Conservation (phyloP, 495 filamentous ascomycete species). For the Parathielavia hyrcaniae region DNA sequence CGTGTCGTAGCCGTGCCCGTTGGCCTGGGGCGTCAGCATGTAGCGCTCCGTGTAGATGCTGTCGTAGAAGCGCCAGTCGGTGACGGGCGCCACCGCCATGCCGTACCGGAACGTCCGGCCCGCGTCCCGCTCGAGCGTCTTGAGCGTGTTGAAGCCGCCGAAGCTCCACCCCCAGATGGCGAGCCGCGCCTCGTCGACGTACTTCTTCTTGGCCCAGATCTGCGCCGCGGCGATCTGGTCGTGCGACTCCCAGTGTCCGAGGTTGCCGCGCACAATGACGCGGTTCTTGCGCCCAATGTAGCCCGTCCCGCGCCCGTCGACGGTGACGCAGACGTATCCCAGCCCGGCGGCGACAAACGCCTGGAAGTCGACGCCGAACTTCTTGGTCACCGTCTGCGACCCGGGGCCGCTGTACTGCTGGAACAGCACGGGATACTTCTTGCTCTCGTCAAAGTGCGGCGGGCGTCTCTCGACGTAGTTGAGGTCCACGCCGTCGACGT, state of each 20-base stretch:
- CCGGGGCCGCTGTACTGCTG: slow-evolving; percentile 87
- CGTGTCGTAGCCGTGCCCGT: slow-evolving; percentile 67
- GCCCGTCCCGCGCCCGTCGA: slow-evolving; percentile 90
- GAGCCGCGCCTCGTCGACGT: slow-evolving; percentile 73
- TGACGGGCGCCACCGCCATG: slow-evolving; percentile 96
- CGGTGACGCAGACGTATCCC: slow-evolving; percentile 92
- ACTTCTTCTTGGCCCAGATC: slow-evolving; percentile 73
- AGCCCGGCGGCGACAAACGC: slow-evolving; percentile 78
- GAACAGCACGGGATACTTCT: slow-evolving; percentile 90
- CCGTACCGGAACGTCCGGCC: slow-evolving; percentile 89
- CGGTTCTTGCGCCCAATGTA: slow-evolving; percentile 81
- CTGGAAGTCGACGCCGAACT: slow-evolving; percentile 82
- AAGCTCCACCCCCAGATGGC: slow-evolving; percentile 99
- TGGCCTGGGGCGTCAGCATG: slow-evolving; percentile 86
- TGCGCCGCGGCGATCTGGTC: slow-evolving; percentile 92
- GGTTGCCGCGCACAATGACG: slow-evolving; percentile 70
- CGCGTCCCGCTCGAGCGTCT: slow-evolving; percentile 85
- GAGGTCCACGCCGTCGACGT: slow-evolving; percentile 60
- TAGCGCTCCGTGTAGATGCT: slow-evolving; percentile 94
- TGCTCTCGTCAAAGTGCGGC: slow-evolving; percentile 78
- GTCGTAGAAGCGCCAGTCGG: slow-evolving; percentile 94
- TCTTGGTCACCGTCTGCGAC: slow-evolving; percentile 78
- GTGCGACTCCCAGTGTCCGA: slow-evolving; percentile 76
- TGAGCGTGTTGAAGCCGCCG: slow-evolving; percentile 95
- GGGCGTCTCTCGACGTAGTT: slow-evolving; percentile 87